Percentiles rank a stretch among this genome's conserved stretches.
Evolutionary conservation across 2,329 filamentous ascomycete species (phyloP).

Genomic region (Gyromitra esculenta): DNA sequence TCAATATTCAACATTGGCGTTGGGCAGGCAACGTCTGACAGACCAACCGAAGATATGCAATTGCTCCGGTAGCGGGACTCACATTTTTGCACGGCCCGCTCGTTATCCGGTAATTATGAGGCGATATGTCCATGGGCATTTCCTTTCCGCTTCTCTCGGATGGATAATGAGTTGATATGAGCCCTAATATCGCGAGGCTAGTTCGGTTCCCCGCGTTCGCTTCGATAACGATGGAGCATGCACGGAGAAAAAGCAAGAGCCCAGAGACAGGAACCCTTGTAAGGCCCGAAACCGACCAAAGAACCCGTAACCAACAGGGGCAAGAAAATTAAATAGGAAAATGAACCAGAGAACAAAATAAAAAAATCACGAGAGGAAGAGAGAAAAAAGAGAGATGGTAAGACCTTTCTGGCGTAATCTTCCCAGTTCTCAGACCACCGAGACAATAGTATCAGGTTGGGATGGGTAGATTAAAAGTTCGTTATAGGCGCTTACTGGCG

Average conservation of each 20-base stretch:
- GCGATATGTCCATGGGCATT: constrained; percentile 50
- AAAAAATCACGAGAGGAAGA: constrained; percentile 35
- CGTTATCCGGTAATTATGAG: constrained; percentile 51
- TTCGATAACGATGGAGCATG: constrained; percentile 44
- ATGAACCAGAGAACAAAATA: constrained; percentile 23
- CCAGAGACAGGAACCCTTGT: constrained; percentile 40
- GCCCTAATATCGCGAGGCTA: constrained; percentile 46
- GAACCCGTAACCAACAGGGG: constrained; percentile 43
- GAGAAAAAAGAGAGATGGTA: constrained; percentile 47
- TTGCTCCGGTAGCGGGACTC: constrained; percentile 49
- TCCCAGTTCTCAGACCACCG: constrained; percentile 44
- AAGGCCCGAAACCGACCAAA: constrained; percentile 44
- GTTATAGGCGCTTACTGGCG: constrained; percentile 48
- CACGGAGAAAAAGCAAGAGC: constrained; percentile 47
- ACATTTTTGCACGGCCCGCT: constrained; percentile 50
- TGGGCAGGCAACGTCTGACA: constrained; percentile 43
- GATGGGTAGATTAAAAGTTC: constrained; percentile 46
- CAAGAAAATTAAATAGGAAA: constrained; percentile 40
- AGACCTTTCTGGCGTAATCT: constrained; percentile 49
- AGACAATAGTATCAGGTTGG: constrained; percentile 46
- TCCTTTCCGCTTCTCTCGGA: constrained; percentile 52
- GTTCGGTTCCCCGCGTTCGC: constrained; percentile 50
- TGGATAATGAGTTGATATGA: constrained; percentile 51
- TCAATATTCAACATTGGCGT: constrained; percentile 47
- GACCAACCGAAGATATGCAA: constrained; percentile 51